Conservation (phyloP, 208 protist genomes). For the Crithidia thermophila region DNA sequence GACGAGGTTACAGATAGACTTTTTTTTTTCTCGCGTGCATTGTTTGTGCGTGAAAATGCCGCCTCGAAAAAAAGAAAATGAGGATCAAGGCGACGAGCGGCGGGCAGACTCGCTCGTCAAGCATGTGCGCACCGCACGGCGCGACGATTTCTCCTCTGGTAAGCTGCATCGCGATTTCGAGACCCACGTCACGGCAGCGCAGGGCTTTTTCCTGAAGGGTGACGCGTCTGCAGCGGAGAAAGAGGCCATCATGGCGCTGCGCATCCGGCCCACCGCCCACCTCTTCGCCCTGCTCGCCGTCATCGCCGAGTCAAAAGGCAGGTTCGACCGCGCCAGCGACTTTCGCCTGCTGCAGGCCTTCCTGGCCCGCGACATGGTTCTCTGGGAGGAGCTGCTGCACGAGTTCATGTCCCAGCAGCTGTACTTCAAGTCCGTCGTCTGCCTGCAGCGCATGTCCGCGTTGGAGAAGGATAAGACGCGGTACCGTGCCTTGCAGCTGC, state of each 20-base stretch:
- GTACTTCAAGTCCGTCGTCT: constrained; percentile 90
- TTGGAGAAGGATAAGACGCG: constrained; percentile 65
- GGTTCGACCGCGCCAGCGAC: constrained; percentile 85
- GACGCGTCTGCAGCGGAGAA: constrained; percentile 62
- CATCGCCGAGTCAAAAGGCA: constrained; percentile 79
- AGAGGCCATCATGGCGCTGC: constrained; percentile 71
- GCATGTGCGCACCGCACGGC: constrained; percentile 24
- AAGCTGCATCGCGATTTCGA: constrained; percentile 65
- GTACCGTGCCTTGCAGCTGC: constrained; percentile 79
- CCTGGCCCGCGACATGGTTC: constrained; percentile 67
- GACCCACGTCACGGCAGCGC: constrained; percentile 63
- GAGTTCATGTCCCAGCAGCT: constrained; percentile 82
- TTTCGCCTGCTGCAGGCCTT: constrained; percentile 90
- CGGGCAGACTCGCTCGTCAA: constrained; percentile 18
- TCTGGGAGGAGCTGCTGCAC: constrained; percentile 88
- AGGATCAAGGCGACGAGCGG: background rate
- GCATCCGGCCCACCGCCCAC: constrained; percentile 79
- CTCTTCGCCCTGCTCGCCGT: constrained; percentile 83
- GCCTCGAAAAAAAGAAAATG: background rate
- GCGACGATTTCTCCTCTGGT: constrained; percentile 53
- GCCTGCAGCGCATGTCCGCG: constrained; percentile 76
- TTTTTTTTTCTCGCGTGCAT: background rate
- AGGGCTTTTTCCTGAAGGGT: constrained; percentile 67
- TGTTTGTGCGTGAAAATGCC: background rate
- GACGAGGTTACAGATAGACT: background rate